phyloP scores from a whole-genome alignment of 495 filamentous ascomycete species.

The Trichoderma erinaceum region DNA sequence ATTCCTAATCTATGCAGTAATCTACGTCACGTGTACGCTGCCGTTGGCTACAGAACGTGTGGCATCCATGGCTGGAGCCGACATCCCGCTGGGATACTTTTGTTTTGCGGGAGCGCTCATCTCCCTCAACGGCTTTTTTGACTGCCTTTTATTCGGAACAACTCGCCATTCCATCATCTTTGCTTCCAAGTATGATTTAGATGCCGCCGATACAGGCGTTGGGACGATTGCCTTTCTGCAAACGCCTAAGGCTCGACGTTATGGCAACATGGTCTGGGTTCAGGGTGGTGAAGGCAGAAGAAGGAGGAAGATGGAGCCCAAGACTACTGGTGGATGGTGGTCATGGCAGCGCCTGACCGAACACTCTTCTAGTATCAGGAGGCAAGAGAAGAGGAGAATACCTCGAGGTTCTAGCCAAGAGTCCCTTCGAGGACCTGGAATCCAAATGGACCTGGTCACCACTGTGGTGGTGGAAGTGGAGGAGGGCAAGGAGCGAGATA shows the following conservation, averaged over 20 bases:
- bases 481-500: constrained; percentile 15
- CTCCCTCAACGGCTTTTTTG: constrained; percentile 66
- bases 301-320: constrained; percentile 23
- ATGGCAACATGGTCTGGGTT: constrained; percentile 42
- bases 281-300: constrained; percentile 28
- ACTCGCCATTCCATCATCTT: constrained; percentile 55
- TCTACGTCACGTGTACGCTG: constrained; percentile 65
- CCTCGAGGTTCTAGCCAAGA: constrained; percentile 24
- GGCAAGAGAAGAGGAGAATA: constrained; percentile 19
- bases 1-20: constrained; percentile 70
- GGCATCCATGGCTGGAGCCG: constrained; percentile 51
- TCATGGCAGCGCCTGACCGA: constrained; percentile 18
- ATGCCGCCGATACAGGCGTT: constrained; percentile 37
- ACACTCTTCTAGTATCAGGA: constrained; percentile 15
- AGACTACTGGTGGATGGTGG: constrained; percentile 16
- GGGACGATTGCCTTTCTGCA: constrained; percentile 46
- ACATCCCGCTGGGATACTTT: constrained; percentile 54
- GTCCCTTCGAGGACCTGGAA: constrained; percentile 30
- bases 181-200: constrained; percentile 27
- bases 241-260: constrained; percentile 31
- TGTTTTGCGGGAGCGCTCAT: constrained; percentile 66
- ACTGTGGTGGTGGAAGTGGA: constrained; percentile 34
- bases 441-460: constrained; percentile 40
- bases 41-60: constrained; percentile 67
- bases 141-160: constrained; percentile 64